A percentile compares a stretch with the other conserved stretches of the same genome.
These are phyloP conservation scores for Isatis tinctoria DNA, from an alignment of 345 rosid genomes.

Conservation along the genomic window DNA sequence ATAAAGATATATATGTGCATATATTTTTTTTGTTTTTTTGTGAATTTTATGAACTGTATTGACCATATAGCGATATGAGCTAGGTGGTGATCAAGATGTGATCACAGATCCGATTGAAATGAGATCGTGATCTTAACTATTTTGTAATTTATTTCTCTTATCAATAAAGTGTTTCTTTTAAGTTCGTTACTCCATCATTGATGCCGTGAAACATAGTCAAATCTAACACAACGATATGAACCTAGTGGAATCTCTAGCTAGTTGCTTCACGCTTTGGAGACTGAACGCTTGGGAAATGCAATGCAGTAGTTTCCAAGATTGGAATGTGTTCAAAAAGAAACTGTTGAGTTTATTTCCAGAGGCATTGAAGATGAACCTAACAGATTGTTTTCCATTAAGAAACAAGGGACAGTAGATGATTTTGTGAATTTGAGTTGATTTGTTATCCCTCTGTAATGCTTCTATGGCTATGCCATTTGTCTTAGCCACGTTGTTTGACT, in stretches of 20 bases:
- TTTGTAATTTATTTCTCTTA: not conserved
- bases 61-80: not conserved
- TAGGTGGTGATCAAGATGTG: not conserved
- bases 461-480: not conserved
- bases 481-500: not conserved
- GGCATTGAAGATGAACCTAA: no score
- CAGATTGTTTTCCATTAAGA: no score
- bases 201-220: not conserved
- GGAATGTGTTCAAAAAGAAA: no score
- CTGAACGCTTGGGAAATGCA: no score
- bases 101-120: not conserved
- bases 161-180: not conserved
- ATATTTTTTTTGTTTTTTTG: not conserved
- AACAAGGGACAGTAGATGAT: no score
- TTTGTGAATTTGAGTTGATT: no score
- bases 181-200: not conserved
- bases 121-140: not conserved
- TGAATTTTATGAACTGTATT: not conserved
- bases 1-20: not conserved
- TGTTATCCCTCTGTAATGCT: not conserved
- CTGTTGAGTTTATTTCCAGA: no score
- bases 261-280: no score
- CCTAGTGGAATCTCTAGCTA: no score
- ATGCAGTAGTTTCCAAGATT: no score
- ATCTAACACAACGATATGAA: no score